phyloP scores from a whole-genome alignment of 2,329 filamentous ascomycete genomes.

The Triangularia setosa region DNA sequence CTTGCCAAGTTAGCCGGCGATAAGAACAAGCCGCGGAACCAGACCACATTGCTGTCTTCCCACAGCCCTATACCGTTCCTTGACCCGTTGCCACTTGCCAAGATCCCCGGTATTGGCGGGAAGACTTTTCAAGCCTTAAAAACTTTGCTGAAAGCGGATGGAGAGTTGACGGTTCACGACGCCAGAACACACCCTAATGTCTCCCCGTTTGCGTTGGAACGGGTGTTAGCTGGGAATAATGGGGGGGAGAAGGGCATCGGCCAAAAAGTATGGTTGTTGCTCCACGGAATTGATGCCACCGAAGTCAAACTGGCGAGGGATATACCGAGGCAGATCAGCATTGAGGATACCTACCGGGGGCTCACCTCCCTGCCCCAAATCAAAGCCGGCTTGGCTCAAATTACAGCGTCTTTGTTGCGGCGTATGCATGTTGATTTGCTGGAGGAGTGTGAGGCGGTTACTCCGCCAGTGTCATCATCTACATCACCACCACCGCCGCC shows the following conservation, averaged over 20 bases:
- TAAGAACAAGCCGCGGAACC: slow-evolving; percentile 79
- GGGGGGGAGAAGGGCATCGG: slow-evolving; percentile 71
- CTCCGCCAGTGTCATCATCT: slow-evolving; percentile 23
- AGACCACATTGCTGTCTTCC: slow-evolving; percentile 73
- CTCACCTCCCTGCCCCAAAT: slow-evolving; percentile 63
- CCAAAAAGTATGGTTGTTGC: slow-evolving; percentile 66
- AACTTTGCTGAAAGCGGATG: slow-evolving; percentile 45
- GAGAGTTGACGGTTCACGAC: slow-evolving; percentile 57
- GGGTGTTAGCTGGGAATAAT: slow-evolving; percentile 60
- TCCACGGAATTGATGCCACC: slow-evolving; percentile 75
- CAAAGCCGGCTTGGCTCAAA: slow-evolving; percentile 60
- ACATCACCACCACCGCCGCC: slow-evolving; percentile 31
- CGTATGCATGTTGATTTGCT: slow-evolving; percentile 77
- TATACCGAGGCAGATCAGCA: slow-evolving; percentile 83
- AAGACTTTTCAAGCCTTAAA: slow-evolving; percentile 61
- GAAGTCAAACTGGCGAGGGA: slow-evolving; percentile 69
- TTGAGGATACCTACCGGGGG: slow-evolving; percentile 83
- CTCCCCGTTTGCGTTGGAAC: slow-evolving; percentile 61
- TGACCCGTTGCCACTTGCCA: slow-evolving; percentile 69
- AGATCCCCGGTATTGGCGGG: slow-evolving; percentile 81
- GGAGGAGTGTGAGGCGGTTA: slow-evolving; percentile 41
- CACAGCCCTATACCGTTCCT: slow-evolving; percentile 55
- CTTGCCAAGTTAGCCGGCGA: slow-evolving; percentile 81
- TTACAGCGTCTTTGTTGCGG: slow-evolving; percentile 67
- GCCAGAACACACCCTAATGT: slow-evolving; percentile 62